Base-by-base conservation (phyloP, 257 asterid genomes). In the Craterostigma plantagineum region DNA sequence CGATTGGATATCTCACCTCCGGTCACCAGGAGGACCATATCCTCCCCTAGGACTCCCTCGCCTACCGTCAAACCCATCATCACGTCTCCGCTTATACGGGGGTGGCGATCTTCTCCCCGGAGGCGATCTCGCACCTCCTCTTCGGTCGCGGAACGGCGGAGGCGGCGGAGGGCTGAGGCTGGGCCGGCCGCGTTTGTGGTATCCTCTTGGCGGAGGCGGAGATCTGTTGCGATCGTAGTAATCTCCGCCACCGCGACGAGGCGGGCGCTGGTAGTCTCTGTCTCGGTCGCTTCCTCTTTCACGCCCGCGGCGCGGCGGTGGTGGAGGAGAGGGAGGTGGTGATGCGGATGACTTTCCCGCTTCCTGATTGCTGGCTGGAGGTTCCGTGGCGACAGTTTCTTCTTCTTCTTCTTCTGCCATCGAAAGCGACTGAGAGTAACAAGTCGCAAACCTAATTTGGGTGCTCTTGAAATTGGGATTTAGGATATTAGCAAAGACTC, bases 91-190 rank as follows among this genome's bases (percentile, higher is more conserved):
- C 62, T 87, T 87, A 48, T 73, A 76, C 0, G 93, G 80, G 35
- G 69, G 82, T 37, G 66, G 60, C 7, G 30, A 23, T 23, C 30
- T 23, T 23, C 30, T 23, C 30, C 30, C 30, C 30, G 74, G 81
- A 48, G 77, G 73, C 18, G 81, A 69, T 47, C 81, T 67, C 30
- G 87, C 77, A 14, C 81, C 65, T 11, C 76, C 92, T 1, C 96
- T 75, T 11, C 92, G 76, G 46, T 75, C 93, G 8, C 92, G 71
- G 37, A 74, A 77, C 12, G 81, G 79, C 15, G 92, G 92, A 0
- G 95, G 93, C 17, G 95, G 94, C 45, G 94, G 96, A 51, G 94
- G 96, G 51, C 96, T 84, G 10, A 76, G 68, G 44, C 94, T 85
- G 55, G 68, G 53, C 43, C 96, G 48, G 16, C 80, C 80, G 17